Evolutionary conservation across 139 green algal genomes (phyloP).

Genomic region (Chloropicon primus): DNA sequence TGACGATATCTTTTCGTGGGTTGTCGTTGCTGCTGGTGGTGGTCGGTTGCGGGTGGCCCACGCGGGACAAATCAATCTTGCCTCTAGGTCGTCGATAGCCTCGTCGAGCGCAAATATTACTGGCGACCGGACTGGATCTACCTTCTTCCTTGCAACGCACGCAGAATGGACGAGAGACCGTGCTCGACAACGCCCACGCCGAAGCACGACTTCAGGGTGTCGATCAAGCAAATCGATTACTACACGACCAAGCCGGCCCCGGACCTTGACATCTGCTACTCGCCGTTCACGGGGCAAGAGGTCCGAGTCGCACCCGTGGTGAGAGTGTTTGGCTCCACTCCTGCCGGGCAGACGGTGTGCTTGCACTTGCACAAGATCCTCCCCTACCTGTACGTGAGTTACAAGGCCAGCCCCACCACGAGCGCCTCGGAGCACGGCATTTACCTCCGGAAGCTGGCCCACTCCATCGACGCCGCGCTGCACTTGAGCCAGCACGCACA

Average conservation of each 20-base stretch:
- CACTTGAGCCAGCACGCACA: not conserved
- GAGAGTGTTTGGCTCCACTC: slow-evolving; percentile 77
- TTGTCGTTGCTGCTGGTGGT: no score
- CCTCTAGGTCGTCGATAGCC: no score
- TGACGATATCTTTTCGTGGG: no score
- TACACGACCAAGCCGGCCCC: not conserved
- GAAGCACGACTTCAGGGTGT: not conserved
- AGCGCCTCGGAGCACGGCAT: not conserved
- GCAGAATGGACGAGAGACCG: no score
- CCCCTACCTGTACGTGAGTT: slow-evolving; percentile 88
- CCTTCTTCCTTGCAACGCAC: no score
- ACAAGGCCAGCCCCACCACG: slow-evolving; percentile 54
- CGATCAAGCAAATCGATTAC: not conserved
- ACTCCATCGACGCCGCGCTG: not conserved
- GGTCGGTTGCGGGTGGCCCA: no score
- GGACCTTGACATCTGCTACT: not conserved
- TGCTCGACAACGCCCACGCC: not conserved
- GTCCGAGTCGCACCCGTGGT: slow-evolving; percentile 46
- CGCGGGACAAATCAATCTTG: no score
- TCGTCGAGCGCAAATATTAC: no score
- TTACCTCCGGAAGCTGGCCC: not conserved
- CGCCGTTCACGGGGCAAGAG: not conserved
- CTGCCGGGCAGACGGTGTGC: slow-evolving; percentile 69
- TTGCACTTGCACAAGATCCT: slow-evolving; percentile 68
- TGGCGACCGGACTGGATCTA: no score